Conservation (phyloP, 768 basidiomycete genomes). For the Phanerochaete carnosa region DNA sequence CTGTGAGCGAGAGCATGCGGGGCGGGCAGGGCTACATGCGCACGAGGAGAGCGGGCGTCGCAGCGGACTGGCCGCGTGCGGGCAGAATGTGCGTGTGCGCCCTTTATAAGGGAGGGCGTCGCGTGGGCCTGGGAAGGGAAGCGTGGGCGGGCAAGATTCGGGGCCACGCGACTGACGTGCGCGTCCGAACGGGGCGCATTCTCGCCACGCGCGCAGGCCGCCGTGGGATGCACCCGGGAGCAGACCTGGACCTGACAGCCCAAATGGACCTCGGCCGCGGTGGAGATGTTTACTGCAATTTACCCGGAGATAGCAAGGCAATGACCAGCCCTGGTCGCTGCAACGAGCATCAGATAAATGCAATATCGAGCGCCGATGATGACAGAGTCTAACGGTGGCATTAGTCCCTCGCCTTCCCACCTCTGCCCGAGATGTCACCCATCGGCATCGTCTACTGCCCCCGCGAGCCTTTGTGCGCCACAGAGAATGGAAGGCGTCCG, state of each 20-base stretch:
- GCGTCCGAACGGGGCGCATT: background rate
- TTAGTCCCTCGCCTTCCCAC: background rate
- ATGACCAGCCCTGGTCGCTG: no score
- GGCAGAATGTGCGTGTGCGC: background rate
- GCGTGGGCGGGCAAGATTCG: background rate
- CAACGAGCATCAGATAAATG: background rate
- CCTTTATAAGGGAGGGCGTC: background rate
- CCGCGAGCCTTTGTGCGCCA: background rate
- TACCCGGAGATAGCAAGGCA: background rate
- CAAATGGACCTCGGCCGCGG: background rate
- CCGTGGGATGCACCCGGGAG: background rate
- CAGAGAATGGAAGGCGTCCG: background rate
- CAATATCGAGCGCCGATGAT: background rate
- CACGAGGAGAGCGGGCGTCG: background rate
- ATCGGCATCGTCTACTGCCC: background rate
- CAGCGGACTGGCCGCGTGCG: no score
- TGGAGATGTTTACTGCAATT: background rate
- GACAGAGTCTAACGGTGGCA: background rate
- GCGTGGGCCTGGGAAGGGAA: slow-evolving; percentile 4
- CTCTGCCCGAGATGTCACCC: background rate
- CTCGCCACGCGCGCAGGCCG: background rate
- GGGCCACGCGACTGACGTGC: background rate
- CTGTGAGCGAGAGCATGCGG: slow-evolving; percentile 7
- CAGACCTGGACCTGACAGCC: background rate
- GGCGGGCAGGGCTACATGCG: slow-evolving; percentile 1